Conservation (phyloP, 768 basidiomycete genomes). For the Tylopilus sp. region DNA sequence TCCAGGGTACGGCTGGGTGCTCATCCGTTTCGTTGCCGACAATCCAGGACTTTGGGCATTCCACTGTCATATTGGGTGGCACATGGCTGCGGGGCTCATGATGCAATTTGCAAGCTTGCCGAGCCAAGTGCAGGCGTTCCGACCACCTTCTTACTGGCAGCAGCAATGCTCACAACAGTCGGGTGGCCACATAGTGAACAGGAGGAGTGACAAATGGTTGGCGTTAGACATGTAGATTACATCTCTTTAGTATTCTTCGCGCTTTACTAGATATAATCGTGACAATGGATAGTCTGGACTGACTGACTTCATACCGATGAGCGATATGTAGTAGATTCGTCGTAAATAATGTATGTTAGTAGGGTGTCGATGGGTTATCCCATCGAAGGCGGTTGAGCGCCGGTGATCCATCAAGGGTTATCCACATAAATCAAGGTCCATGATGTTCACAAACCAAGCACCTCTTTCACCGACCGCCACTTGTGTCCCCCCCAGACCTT, state of each 20-base stretch:
- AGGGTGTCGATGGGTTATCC: background rate
- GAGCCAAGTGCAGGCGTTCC: conserved; percentile 30
- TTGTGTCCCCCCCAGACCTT: background rate
- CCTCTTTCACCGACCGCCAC: background rate
- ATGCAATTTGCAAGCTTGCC: conserved; percentile 41
- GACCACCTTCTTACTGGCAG: conserved; percentile 33
- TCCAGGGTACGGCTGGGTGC: conserved; percentile 36
- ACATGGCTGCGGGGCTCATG: conserved; percentile 39
- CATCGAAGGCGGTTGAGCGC: background rate
- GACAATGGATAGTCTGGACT: background rate
- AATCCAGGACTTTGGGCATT: conserved; percentile 46
- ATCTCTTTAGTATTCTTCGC: background rate
- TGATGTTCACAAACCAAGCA: background rate
- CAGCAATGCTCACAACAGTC: conserved; percentile 35
- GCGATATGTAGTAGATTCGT: background rate
- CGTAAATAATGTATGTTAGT: background rate
- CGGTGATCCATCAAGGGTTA: background rate
- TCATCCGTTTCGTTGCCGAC: conserved; percentile 40
- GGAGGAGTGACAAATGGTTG: conserved; percentile 18
- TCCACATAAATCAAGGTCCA: background rate
- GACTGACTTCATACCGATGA: background rate
- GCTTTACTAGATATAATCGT: background rate
- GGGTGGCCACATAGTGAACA: conserved; percentile 17
- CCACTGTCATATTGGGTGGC: conserved; percentile 42
- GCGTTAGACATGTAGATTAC: conserved; percentile 15